phyloP scores from a whole-genome alignment of 441 rosid species.

The Pelargonium citronellum region DNA sequence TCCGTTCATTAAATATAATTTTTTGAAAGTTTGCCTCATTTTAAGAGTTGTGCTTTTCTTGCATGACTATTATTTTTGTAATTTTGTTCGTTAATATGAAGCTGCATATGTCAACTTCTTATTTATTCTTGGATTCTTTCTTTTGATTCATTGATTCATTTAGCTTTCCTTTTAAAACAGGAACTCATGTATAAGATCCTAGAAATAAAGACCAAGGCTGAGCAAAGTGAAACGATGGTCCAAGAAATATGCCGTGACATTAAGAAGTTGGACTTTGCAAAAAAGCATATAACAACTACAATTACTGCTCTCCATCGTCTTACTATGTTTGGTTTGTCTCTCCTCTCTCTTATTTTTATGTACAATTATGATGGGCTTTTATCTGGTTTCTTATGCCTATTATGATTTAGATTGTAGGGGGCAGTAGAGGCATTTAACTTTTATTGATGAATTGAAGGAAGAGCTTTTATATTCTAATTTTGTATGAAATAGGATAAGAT shows the following conservation, averaged over 20 bases:
- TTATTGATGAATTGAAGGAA: not conserved
- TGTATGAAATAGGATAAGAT: not conserved
- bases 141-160: constrained; percentile 9
- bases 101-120: constrained; percentile 4
- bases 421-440: not conserved
- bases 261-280: constrained; percentile 95
- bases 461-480: not conserved
- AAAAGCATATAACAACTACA: constrained; percentile 96
- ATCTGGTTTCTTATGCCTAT: not conserved
- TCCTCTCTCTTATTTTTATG: not conserved
- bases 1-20: constrained; percentile 29
- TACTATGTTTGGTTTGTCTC: constrained; percentile 80
- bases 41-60: not conserved
- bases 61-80: not conserved
- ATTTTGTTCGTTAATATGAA: not conserved
- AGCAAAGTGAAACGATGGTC: constrained; percentile 99
- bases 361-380: not conserved
- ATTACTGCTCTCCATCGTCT: constrained; percentile 99
- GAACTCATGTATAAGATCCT: constrained; percentile 89
- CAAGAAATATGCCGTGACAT: constrained; percentile 99
- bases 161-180: constrained; percentile 35
- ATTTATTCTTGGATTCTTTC: constrained; percentile 9
- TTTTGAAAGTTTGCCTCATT: constrained; percentile 2
- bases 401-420: not conserved
- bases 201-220: constrained; percentile 97